These are phyloP conservation scores for Capsicum baccatum DNA, from an alignment of 257 asterid species.

Conservation along the genomic window DNA sequence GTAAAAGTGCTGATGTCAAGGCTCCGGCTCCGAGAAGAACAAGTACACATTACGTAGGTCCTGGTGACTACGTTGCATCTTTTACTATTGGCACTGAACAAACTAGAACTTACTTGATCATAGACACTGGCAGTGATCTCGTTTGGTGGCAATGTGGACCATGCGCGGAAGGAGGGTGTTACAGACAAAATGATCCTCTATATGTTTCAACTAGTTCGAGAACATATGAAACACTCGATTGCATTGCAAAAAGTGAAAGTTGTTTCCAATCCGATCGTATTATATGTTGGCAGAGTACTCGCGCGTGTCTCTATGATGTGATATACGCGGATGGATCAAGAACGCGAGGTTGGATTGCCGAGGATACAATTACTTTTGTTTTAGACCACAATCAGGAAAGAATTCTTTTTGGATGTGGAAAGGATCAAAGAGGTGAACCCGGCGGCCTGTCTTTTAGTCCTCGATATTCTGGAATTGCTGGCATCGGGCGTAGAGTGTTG, in stretches of 20 bases:
- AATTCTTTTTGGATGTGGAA: too few species aligned
- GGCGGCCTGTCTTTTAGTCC: too few species aligned
- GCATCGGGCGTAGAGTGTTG: too few species aligned
- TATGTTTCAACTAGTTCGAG: background rate
- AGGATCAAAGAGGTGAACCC: too few species aligned
- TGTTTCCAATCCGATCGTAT: background rate
- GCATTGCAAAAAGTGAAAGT: background rate
- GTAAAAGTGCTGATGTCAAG: background rate
- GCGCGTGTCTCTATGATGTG: background rate
- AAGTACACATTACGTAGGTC: background rate
- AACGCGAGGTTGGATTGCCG: background rate
- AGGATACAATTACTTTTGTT: background rate
- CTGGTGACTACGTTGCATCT: background rate
- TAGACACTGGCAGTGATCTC: background rate
- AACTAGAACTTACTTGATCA: background rate
- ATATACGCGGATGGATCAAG: background rate
- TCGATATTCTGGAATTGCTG: too few species aligned
- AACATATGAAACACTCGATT: background rate
- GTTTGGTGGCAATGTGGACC: conserved; percentile 7
- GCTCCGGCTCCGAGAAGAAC: background rate
- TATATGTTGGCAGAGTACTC: background rate
- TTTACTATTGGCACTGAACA: background rate
- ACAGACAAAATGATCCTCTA: background rate
- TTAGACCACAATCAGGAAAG: background rate
- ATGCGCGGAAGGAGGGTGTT: background rate